phyloP scores from a whole-genome alignment of 2,329 filamentous ascomycete genomes.

The Rhinocladiella mackenziei region DNA sequence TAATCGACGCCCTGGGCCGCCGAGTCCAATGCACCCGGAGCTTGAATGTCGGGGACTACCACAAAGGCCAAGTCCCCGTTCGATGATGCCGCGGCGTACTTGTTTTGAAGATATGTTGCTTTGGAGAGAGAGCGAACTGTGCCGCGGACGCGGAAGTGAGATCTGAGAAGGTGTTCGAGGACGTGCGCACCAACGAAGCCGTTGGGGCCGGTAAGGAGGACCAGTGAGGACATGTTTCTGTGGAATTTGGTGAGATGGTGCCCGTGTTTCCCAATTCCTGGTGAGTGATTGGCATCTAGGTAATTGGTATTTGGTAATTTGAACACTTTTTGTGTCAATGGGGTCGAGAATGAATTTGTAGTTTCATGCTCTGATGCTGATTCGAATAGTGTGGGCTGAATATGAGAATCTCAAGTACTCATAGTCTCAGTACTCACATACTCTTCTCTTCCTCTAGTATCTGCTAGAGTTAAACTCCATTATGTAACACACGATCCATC shows the following conservation, averaged over 20 bases:
- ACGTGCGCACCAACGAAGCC: slow-evolving; percentile 22
- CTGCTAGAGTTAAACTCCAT: too few relatives aligned
- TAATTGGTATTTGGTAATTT: too few relatives aligned
- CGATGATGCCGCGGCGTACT: slow-evolving; percentile 6
- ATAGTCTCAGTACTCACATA: too few relatives aligned
- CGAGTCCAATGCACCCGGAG: slow-evolving; percentile 18
- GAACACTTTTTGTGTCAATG: too few relatives aligned
- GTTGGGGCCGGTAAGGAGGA: slow-evolving; percentile 22
- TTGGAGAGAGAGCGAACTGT: slow-evolving; percentile 20
- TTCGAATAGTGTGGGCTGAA: too few relatives aligned
- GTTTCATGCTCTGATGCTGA: too few relatives aligned
- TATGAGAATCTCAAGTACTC: too few relatives aligned
- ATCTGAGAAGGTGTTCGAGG: slow-evolving; percentile 9
- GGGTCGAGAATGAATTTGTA: too few relatives aligned
- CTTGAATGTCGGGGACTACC: slow-evolving; percentile 15
- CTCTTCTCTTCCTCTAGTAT: too few relatives aligned
- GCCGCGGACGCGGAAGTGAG: slow-evolving; percentile 15
- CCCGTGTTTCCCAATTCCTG: too few relatives aligned
- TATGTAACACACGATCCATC: too few relatives aligned
- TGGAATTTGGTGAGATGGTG: background rate
- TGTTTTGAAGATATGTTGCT: slow-evolving; percentile 8
- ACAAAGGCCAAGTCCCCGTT: slow-evolving; percentile 15
- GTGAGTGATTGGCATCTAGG: too few relatives aligned
- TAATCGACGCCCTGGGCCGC: slow-evolving; percentile 14
- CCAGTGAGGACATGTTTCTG: slow-evolving; percentile 4